These are phyloP conservation scores for Nepenthes gracilis DNA, from an alignment of 148 eudicot genomes.

Conservation along the genomic window DNA sequence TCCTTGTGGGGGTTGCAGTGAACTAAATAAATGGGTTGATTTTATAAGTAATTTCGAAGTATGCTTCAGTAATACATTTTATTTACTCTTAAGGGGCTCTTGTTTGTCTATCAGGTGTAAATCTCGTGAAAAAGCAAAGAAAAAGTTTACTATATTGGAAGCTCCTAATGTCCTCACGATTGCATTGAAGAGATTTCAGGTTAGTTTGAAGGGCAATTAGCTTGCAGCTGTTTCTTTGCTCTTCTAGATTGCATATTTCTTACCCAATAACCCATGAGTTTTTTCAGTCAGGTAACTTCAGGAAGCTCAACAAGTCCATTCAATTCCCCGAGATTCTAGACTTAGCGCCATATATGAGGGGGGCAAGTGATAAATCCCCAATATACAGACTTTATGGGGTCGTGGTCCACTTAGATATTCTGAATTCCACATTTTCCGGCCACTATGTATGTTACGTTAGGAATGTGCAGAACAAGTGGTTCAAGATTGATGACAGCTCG, in stretches of 20 bases:
- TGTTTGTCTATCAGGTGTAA: constrained; percentile 42
- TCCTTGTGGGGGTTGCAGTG: no score
- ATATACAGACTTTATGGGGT: constrained; percentile 75
- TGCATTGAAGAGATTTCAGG: constrained; percentile 82
- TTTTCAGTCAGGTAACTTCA: constrained; percentile 72
- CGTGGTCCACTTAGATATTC: constrained; percentile 74
- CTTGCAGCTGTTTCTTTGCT: background rate
- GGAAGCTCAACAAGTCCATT: constrained; percentile 75
- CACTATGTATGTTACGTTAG: constrained; percentile 86
- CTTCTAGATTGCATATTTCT: background rate
- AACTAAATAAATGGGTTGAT: no score
- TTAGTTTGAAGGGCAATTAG: constrained; percentile 10
- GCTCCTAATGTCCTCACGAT: constrained; percentile 87
- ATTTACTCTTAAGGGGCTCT: background rate
- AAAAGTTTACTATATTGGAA: constrained; percentile 64
- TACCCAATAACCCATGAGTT: background rate
- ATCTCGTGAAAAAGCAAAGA: constrained; percentile 78
- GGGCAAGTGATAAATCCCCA: constrained; percentile 61
- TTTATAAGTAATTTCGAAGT: no score
- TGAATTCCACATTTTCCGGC: constrained; percentile 84
- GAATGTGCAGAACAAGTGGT: constrained; percentile 71
- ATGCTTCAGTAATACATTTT: background rate
- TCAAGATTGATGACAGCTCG: constrained; percentile 65
- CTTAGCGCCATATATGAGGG: constrained; percentile 71
- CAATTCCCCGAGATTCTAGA: constrained; percentile 68